phyloP scores from a whole-genome alignment of 1,139 yeast species.

The Pichia sp. region DNA sequence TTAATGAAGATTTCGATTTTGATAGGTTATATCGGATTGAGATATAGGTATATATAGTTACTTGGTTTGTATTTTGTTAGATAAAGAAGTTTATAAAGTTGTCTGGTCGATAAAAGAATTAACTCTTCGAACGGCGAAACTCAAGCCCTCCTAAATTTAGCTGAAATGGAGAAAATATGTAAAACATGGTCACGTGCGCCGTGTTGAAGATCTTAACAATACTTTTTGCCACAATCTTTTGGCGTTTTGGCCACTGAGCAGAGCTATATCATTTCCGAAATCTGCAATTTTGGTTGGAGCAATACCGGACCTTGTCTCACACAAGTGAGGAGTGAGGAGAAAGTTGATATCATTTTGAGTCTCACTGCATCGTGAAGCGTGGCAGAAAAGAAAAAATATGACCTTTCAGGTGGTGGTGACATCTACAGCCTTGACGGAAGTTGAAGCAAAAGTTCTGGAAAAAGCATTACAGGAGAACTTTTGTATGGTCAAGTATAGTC shows the following conservation, averaged over 20 bases:
- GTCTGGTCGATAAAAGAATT: neutral
- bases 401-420: slow-evolving; percentile 19
- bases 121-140: neutral
- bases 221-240: too few relatives aligned
- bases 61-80: neutral
- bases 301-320: neutral
- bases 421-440: slow-evolving; percentile 25
- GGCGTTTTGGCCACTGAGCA: too few relatives aligned
- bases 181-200: too few relatives aligned
- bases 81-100: neutral
- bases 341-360: neutral
- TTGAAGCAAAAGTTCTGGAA: slow-evolving; percentile 13
- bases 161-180: too few relatives aligned
- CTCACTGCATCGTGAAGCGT: neutral
- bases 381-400: neutral
- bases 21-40: slow-evolving; percentile 26
- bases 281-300: too few relatives aligned
- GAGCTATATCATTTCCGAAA: too few relatives aligned
- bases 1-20: slow-evolving; percentile 30
- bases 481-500: slow-evolving; percentile 18
- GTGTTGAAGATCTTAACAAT: too few relatives aligned
- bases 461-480: slow-evolving; percentile 1
- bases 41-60: slow-evolving; percentile 1
- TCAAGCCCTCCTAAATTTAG: neutral
- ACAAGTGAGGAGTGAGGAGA: neutral